Conservation (phyloP, 257 asterid genomes). For the Craterostigma plantagineum region DNA sequence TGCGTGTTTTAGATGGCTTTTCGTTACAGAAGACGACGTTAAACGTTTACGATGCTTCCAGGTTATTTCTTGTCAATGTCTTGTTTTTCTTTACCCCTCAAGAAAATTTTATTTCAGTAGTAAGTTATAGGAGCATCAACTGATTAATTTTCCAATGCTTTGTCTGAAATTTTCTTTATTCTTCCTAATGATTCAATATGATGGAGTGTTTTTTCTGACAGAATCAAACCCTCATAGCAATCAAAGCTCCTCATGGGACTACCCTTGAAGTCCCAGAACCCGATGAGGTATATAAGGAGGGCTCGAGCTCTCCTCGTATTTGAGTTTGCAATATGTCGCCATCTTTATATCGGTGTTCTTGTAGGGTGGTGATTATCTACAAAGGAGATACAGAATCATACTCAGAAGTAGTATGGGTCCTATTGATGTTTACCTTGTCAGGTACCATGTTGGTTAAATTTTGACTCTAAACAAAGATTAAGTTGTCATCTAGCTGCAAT, state of each 20-base stretch:
- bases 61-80: slow-evolving; percentile 16
- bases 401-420: slow-evolving; percentile 81
- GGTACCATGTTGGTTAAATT: slow-evolving; percentile 19
- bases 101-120: too few relatives aligned
- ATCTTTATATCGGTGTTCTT: background rate
- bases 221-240: slow-evolving; percentile 72
- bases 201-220: slow-evolving; percentile 18
- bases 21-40: slow-evolving; percentile 80
- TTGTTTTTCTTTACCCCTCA: too few relatives aligned
- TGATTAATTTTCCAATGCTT: background rate
- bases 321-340: background rate
- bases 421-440: slow-evolving; percentile 61
- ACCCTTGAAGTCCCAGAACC: slow-evolving; percentile 77
- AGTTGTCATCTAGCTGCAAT: too few relatives aligned
- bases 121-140: too few relatives aligned
- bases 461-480: background rate
- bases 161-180: too few relatives aligned
- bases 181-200: too few relatives aligned
- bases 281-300: slow-evolving; percentile 48
- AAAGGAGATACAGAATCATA: slow-evolving; percentile 58
- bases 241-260: slow-evolving; percentile 77
- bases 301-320: background rate
- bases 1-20: slow-evolving; percentile 51
- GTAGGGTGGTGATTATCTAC: slow-evolving; percentile 69
- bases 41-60: slow-evolving; percentile 71